These are phyloP conservation scores for Lentinula aciculospora DNA, from an alignment of 768 basidiomycete genomes.

Conservation along the genomic window DNA sequence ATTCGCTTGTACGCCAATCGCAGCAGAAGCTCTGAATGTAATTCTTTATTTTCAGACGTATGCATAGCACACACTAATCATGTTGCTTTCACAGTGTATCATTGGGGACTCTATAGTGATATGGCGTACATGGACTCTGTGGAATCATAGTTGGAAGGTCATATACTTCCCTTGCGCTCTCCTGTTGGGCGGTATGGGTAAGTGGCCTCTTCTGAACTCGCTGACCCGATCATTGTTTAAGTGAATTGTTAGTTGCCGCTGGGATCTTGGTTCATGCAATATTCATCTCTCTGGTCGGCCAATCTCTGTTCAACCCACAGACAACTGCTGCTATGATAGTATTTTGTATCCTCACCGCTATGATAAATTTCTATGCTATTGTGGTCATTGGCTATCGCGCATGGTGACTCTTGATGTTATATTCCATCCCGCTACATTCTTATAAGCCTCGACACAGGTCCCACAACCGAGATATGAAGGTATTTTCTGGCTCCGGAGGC, in stretches of 20 bases:
- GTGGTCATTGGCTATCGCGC: neutral
- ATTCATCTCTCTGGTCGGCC: neutral
- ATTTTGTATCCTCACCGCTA: neutral
- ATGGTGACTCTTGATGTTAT: neutral
- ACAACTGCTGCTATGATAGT: neutral
- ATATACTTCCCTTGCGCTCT: neutral
- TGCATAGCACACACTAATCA: too few species aligned
- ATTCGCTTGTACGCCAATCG: neutral
- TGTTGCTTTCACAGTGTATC: neutral
- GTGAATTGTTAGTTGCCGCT: neutral
- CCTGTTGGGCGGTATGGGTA: neutral
- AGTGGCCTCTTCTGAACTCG: neutral
- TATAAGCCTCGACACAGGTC: neutral
- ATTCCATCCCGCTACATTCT: neutral
- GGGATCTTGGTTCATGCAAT: neutral
- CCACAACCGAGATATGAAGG: neutral
- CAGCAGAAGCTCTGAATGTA: neutral
- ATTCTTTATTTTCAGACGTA: neutral
- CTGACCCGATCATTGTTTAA: too few species aligned
- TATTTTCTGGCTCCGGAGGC: neutral
- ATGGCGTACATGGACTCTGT: constrained; percentile 1
- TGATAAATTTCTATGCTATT: neutral
- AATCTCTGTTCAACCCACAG: neutral
- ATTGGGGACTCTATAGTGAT: neutral
- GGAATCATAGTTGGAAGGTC: neutral